Evolutionary conservation across 2,329 filamentous ascomycete genomes (phyloP).

Genomic region (Talaromyces sp.): DNA sequence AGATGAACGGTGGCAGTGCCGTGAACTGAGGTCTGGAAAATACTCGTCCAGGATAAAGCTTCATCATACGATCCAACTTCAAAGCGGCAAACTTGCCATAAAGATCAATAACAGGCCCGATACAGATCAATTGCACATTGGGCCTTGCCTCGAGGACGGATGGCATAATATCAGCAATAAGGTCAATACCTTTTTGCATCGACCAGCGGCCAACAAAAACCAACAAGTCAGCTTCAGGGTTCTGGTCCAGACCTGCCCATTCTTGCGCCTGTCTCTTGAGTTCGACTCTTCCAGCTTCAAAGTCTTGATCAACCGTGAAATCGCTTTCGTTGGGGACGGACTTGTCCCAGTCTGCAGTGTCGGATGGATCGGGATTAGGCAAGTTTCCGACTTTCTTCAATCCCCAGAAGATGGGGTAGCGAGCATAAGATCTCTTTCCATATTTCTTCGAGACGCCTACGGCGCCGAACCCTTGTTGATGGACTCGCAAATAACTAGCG

Average conservation of each 20-base stretch:
- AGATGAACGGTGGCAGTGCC: slow-evolving; percentile 63
- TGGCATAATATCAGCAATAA: slow-evolving; percentile 66
- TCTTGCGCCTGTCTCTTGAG: slow-evolving; percentile 62
- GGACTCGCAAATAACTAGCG: slow-evolving; percentile 62
- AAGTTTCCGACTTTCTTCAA: slow-evolving; percentile 60
- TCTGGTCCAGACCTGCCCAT: slow-evolving; percentile 62
- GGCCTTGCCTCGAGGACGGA: slow-evolving; percentile 58
- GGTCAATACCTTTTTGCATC: slow-evolving; percentile 65
- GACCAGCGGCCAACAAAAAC: slow-evolving; percentile 69
- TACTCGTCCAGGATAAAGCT: slow-evolving; percentile 62
- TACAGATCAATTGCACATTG: slow-evolving; percentile 59
- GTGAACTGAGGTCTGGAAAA: slow-evolving; percentile 69
- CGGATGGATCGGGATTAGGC: slow-evolving; percentile 64
- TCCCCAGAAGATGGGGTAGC: slow-evolving; percentile 69
- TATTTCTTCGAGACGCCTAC: slow-evolving; percentile 68
- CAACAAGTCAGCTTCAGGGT: slow-evolving; percentile 61
- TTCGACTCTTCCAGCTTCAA: slow-evolving; percentile 53
- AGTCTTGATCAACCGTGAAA: slow-evolving; percentile 52
- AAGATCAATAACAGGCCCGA: slow-evolving; percentile 65
- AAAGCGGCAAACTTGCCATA: slow-evolving; percentile 66
- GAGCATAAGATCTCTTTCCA: slow-evolving; percentile 62
- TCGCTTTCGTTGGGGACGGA: slow-evolving; percentile 50
- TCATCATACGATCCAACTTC: slow-evolving; percentile 63
- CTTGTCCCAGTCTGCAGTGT: slow-evolving; percentile 60
- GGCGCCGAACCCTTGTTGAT: slow-evolving; percentile 65